A percentile compares a stretch with the other conserved stretches of the same genome.
Conservation (phyloP, 2,329 filamentous ascomycete species). For the Teratosphaeria nubilosa region DNA sequence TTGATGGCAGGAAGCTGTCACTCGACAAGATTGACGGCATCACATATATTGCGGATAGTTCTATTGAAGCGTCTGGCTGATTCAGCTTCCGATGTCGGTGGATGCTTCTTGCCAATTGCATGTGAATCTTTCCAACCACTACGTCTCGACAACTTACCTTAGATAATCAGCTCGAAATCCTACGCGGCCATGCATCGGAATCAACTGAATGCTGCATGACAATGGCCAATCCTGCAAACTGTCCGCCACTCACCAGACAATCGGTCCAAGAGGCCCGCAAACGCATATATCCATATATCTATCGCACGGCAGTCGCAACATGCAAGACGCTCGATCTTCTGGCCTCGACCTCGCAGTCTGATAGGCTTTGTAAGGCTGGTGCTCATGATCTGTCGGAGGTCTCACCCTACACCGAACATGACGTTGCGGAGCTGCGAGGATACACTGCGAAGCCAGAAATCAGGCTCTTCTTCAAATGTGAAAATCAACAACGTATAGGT, state of each 20-base stretch:
- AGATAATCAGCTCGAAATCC: no score
- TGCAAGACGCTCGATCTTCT: constrained; percentile 63
- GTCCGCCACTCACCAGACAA: constrained; percentile 57
- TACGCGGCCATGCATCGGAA: no score
- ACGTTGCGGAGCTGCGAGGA: not conserved
- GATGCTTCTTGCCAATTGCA: not conserved
- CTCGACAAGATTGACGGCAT: no score
- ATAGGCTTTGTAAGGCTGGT: constrained; percentile 8
- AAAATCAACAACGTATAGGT: constrained; percentile 82
- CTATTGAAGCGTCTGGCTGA: not conserved
- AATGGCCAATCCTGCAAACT: constrained; percentile 37
- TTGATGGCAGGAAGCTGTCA: no score
- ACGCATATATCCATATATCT: constrained; percentile 65
- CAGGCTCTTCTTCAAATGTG: constrained; percentile 85
- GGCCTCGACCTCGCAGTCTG: constrained; percentile 59
- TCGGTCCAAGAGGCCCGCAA: constrained; percentile 64
- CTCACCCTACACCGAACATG: constrained; percentile 2
- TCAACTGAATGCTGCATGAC: no score
- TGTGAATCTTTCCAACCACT: not conserved
- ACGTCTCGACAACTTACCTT: no score
- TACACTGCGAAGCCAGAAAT: constrained; percentile 52
- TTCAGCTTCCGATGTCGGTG: not conserved
- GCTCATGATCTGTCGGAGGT: constrained; percentile 6
- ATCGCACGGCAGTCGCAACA: constrained; percentile 75
- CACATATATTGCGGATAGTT: no score